A percentile compares a stretch with the other conserved stretches of the same genome.
Evolutionary conservation across 176 grass and related monocot species (phyloP).

Genomic region (Saccharum officinarum): DNA sequence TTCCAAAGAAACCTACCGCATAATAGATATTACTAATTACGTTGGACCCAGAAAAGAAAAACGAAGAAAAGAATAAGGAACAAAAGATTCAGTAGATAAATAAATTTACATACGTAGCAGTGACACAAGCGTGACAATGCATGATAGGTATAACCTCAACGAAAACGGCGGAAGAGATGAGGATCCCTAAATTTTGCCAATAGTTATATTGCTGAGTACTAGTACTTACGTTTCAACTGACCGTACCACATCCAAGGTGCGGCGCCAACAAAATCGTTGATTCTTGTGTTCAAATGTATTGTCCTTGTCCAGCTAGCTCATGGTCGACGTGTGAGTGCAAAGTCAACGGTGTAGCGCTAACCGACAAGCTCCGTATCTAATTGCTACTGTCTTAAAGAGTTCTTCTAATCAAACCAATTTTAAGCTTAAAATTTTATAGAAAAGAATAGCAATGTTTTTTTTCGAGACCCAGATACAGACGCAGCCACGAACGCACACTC

Average conservation of each 20-base stretch:
- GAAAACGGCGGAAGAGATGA: not conserved
- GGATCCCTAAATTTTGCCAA: not conserved
- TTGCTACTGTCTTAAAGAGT: too few species aligned
- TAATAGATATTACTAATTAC: not conserved
- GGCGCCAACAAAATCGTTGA: not conserved
- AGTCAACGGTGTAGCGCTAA: not conserved
- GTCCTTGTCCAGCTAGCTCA: not conserved
- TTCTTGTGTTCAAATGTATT: not conserved
- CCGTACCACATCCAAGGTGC: not conserved
- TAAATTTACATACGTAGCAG: not conserved
- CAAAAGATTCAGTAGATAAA: not conserved
- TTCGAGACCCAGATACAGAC: too few species aligned
- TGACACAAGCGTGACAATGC: conserved; percentile 18
- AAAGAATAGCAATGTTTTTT: too few species aligned
- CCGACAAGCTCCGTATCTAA: not conserved
- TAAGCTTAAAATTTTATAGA: too few species aligned
- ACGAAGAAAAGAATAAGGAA: too few species aligned
- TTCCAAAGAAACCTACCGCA: not conserved
- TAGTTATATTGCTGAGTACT: not conserved
- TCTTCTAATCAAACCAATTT: too few species aligned
- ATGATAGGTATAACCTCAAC: not conserved
- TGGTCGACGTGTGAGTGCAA: not conserved
- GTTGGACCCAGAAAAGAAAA: not conserved
- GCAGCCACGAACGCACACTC: too few species aligned
- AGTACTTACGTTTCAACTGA: not conserved